A percentile compares a stretch with the other conserved stretches of the same genome.
Evolutionary conservation across 345 rosid species (phyloP).

Genomic region (Conringia planisiliqua): DNA sequence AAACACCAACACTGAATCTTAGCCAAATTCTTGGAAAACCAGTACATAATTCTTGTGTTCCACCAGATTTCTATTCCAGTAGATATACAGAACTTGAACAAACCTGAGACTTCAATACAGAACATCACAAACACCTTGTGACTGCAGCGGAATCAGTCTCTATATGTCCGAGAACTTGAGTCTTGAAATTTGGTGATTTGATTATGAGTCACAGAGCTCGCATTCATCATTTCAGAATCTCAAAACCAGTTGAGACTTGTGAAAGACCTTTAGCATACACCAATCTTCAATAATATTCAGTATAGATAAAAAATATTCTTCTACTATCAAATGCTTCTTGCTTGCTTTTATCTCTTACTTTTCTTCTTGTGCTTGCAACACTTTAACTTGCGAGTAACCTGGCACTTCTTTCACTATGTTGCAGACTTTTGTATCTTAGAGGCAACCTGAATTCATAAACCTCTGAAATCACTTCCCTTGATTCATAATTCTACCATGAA

Average conservation of each 20-base stretch:
- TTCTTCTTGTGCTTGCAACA: not conserved
- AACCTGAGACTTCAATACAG: not conserved
- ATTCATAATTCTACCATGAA: not conserved
- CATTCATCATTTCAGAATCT: not conserved
- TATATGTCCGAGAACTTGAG: not conserved
- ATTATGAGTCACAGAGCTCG: not conserved
- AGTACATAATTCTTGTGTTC: not conserved
- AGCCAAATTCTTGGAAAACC: not conserved
- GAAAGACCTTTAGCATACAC: not conserved
- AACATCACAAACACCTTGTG: not conserved
- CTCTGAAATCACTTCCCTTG: not conserved
- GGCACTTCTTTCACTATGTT: not conserved
- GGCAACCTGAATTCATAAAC: not conserved
- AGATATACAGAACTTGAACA: not conserved
- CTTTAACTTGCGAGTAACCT: not conserved
- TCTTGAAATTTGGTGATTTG: not conserved
- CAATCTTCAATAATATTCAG: not conserved
- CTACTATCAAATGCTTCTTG: not conserved
- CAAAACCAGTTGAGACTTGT: not conserved
- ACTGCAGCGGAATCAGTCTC: not conserved
- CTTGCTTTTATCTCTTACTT: not conserved
- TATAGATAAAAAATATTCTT: not conserved
- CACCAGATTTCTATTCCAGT: not conserved
- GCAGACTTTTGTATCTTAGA: not conserved
- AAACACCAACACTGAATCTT: not conserved